These are phyloP conservation scores for Tetrahymena malaccensis DNA, from an alignment of 73 alveolate species.

Conservation along the genomic window DNA sequence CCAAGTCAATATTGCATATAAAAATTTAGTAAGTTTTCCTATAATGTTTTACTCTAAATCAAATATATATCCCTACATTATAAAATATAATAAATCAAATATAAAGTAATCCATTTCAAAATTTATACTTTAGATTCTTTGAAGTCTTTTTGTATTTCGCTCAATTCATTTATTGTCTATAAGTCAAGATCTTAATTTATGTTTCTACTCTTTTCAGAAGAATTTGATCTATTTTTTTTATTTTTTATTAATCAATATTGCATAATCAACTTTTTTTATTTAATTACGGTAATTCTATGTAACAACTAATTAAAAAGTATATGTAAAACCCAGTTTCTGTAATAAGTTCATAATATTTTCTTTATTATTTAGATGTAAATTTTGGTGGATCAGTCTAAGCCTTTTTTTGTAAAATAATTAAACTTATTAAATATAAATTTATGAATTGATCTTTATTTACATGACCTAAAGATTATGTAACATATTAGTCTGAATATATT, in stretches of 20 bases:
- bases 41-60: background rate
- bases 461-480: slow-evolving; percentile 20
- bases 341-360: background rate
- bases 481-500: slow-evolving; percentile 6
- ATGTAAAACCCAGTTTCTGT: background rate
- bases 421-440: background rate
- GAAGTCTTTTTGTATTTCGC: background rate
- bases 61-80: background rate
- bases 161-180: background rate
- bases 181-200: background rate
- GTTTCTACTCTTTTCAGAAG: background rate
- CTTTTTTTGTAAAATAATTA: background rate
- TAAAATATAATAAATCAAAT: background rate
- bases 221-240: background rate
- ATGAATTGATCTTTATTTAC: background rate
- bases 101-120: background rate
- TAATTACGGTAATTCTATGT: background rate
- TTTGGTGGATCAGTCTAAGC: background rate
- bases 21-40: background rate
- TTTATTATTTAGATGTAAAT: background rate
- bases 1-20: background rate
- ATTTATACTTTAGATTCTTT: background rate
- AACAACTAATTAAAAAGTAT: background rate
- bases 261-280: background rate
- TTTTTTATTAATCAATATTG: background rate